Percentiles rank a stretch among this genome's conserved stretches.
These are phyloP conservation scores for Metschnikowia orientalis DNA, from an alignment of 805 yeast species.

Conservation along the genomic window DNA sequence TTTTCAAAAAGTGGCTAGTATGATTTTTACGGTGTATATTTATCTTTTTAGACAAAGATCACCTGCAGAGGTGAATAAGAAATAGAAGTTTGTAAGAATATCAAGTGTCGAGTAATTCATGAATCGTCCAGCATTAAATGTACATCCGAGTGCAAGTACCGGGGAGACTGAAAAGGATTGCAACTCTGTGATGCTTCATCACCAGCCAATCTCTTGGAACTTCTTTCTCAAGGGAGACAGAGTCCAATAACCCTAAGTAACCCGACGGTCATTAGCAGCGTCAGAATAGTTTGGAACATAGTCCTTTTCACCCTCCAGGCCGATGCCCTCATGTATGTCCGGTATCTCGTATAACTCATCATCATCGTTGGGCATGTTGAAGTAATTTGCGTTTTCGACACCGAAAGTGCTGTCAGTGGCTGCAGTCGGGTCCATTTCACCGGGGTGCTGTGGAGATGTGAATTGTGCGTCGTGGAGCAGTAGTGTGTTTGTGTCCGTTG, in stretches of 20 bases:
- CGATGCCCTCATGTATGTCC: conserved; percentile 16
- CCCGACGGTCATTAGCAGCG: conserved; percentile 25
- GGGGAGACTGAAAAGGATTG: too few species aligned
- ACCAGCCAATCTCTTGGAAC: too few species aligned
- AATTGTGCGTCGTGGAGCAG: neutral
- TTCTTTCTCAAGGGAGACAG: too few species aligned
- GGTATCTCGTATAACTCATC: conserved; percentile 18
- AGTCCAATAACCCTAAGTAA: too few species aligned
- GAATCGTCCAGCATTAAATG: too few species aligned
- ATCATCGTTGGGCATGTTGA: conserved; percentile 10
- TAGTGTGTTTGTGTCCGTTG: neutral
- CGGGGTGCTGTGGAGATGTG: neutral
- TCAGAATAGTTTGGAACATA: conserved; percentile 34
- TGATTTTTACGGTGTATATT: too few species aligned
- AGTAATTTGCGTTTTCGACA: conserved; percentile 6
- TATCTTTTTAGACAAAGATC: too few species aligned
- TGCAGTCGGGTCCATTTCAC: neutral
- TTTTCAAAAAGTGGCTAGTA: conserved; percentile 13
- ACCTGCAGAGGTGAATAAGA: too few species aligned
- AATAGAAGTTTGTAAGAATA: too few species aligned
- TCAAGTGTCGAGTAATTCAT: too few species aligned
- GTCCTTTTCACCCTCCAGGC: conserved; percentile 22
- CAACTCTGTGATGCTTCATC: too few species aligned
- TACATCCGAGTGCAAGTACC: too few species aligned
- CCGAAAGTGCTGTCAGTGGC: neutral